Conservation (phyloP, 805 yeast species). For the Torulaspora gathmanii region DNA sequence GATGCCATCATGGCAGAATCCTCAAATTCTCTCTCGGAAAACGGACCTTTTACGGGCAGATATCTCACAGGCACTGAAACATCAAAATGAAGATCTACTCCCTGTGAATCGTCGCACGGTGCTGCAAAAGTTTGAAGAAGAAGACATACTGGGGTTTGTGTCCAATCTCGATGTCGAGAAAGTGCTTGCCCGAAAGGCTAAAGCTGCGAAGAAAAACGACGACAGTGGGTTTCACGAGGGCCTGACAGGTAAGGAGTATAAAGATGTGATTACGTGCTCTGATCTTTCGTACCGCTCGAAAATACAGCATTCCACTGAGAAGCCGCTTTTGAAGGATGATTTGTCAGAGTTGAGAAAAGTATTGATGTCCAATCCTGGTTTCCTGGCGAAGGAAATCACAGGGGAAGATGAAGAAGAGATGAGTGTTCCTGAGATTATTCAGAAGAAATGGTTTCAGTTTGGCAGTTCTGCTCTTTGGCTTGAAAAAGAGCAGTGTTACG, state of each 20-base stretch:
- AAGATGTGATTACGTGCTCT: conserved; percentile 10
- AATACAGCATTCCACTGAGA: conserved; percentile 10
- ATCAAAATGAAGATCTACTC: conserved; percentile 2
- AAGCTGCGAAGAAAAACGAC: neutral
- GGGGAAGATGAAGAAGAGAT: conserved; percentile 12
- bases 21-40: neutral
- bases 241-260: neutral
- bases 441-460: conserved; percentile 41
- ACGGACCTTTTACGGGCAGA: conserved; percentile 13
- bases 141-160: conserved; percentile 8
- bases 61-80: conserved; percentile 8
- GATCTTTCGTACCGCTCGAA: conserved; percentile 13
- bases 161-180: conserved; percentile 15
- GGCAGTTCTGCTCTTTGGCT: conserved; percentile 54
- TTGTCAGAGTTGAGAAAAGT: conserved; percentile 7
- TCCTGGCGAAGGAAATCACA: conserved; percentile 4
- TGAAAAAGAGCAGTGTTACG: conserved; percentile 45
- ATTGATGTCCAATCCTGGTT: conserved; percentile 3
- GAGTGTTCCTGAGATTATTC: conserved; percentile 11
- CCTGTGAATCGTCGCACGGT: conserved; percentile 7
- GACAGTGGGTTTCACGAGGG: neutral
- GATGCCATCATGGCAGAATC: neutral
- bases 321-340: conserved; percentile 9
- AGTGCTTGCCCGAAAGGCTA: conserved; percentile 1
- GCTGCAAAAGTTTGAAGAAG: conserved; percentile 5